Evolutionary conservation across 1,139 yeast genomes (phyloP), one percentile per base, ranked within the genome.

Genomic region (Diutina siamensis): DNA sequence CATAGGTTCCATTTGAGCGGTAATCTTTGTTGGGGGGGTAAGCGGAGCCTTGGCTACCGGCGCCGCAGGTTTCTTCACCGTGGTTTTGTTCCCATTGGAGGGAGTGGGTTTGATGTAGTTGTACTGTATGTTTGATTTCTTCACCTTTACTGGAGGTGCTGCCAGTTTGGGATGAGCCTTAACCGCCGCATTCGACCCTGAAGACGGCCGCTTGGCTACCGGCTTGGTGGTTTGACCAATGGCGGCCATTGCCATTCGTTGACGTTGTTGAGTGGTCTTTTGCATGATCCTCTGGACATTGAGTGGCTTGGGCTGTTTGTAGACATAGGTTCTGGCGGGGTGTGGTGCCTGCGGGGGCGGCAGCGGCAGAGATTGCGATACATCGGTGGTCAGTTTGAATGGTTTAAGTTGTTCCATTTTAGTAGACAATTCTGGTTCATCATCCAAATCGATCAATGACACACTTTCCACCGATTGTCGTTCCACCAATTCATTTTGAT

Each of bases 271-370:
- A 4, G 25, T 13, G 27, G 52, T 51, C 38, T 56, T 54, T 44
- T 63, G 64, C 71, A 67, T 66, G 44, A 66, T 53, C 20, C 60
- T 57, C 45, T 55, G 57, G 25, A 69, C 58, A 50, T 70, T 66
- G 48, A 70, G 49, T 0, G 74, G 74, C 50, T 67, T 62, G 2
- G 76, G 74, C 51, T 70, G 63, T 35, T 55, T 64, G 52, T 70
- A 70, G 12, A 62, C 55, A 49, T 68, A 69, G 44, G 55, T 57
- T 45, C 59, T 57, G 10, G 46, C 40, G 40, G 52, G 52, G n/a
- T 21, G 41, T 4, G 44, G 25, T 8, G 35, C 18, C 15, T 7
- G 21, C 9, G 35, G 35, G 9, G 44, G 18, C 7, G 44, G 44
- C 27, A 20, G 44, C 10, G 42, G 42, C 42, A 25, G 31, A 15